A percentile compares a stretch with the other conserved stretches of the same genome.
Evolutionary conservation across 495 filamentous ascomycete species (phyloP).

Genomic region (Chaetomium tenue): DNA sequence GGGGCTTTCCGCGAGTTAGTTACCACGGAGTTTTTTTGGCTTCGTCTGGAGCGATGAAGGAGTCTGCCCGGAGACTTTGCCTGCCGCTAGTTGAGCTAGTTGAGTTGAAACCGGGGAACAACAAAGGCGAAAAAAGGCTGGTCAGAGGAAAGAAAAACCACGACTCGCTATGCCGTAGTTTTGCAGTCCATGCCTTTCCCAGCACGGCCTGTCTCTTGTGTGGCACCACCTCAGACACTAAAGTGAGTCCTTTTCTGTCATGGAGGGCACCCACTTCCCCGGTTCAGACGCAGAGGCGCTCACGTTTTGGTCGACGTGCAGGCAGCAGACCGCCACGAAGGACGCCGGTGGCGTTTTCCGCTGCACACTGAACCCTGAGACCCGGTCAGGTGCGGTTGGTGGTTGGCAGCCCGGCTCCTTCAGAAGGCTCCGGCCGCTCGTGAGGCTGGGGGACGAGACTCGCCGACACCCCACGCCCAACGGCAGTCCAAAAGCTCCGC

Average conservation of each 20-base stretch:
- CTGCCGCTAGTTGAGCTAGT: neutral
- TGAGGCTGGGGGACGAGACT: slow-evolving; percentile 7
- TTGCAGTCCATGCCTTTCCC: slow-evolving; percentile 1
- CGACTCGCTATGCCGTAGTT: neutral
- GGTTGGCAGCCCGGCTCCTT: neutral
- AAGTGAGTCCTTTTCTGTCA: slow-evolving; percentile 11
- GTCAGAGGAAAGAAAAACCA: neutral
- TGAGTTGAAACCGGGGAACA: neutral
- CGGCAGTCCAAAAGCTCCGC: slow-evolving; percentile 10
- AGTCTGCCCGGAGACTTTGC: neutral
- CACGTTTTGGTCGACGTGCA: slow-evolving; percentile 35
- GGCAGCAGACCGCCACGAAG: slow-evolving; percentile 23
- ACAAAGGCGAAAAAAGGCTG: neutral
- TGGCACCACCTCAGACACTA: neutral
- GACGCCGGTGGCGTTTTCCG: slow-evolving; percentile 28
- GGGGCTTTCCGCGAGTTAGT: neutral
- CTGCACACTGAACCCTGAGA: neutral
- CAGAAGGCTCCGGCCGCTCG: neutral
- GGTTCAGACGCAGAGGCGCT: slow-evolving; percentile 13
- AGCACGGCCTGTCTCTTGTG: neutral
- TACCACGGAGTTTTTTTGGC: neutral
- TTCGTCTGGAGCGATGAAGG: neutral
- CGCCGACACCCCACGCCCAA: slow-evolving; percentile 14
- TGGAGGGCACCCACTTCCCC: slow-evolving; percentile 15
- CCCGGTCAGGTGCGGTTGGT: slow-evolving; percentile 27